phyloP scores from a whole-genome alignment of 768 basidiomycete species.

The Inosperma sp. region DNA sequence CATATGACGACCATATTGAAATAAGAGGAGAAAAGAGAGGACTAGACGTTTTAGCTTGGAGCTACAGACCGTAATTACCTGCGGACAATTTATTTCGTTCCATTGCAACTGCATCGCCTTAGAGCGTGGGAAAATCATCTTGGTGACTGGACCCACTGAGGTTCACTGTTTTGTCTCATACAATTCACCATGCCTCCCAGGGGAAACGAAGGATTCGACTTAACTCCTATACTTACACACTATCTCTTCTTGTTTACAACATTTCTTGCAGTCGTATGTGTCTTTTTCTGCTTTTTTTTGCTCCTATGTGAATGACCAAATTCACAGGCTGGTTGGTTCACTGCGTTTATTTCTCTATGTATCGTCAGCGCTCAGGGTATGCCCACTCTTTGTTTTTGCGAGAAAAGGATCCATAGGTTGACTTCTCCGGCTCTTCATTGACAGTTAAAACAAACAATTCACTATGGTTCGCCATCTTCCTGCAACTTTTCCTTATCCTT shows the following conservation, averaged over 20 bases:
- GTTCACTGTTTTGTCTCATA: constrained; percentile 11
- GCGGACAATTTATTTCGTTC: background rate
- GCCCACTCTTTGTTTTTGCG: constrained; percentile 12
- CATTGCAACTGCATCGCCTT: constrained; percentile 4
- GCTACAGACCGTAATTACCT: constrained; percentile 6
- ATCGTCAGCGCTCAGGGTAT: constrained; percentile 55
- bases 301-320: constrained; percentile 17
- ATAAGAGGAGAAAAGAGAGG: constrained; percentile 23
- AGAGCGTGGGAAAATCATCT: constrained; percentile 24
- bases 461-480: constrained; percentile 83
- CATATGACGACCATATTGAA: constrained; percentile 15
- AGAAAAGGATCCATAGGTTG: background rate
- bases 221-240: constrained; percentile 85
- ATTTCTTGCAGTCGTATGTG: constrained; percentile 69
- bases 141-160: constrained; percentile 14
- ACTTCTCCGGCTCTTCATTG: constrained; percentile 34
- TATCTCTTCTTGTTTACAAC: constrained; percentile 89
- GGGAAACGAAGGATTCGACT: constrained; percentile 68
- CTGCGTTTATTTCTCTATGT: constrained; percentile 72
- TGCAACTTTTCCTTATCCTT: constrained; percentile 66
- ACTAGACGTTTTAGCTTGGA: constrained; percentile 29
- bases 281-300: constrained; percentile 12
- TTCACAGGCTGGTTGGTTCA: constrained; percentile 63
- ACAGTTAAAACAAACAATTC: constrained; percentile 33
- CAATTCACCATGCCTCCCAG: constrained; percentile 46